Base-by-base conservation (phyloP, 2,329 filamentous ascomycete genomes). In the Pseudogymnoascus sp. region DNA sequence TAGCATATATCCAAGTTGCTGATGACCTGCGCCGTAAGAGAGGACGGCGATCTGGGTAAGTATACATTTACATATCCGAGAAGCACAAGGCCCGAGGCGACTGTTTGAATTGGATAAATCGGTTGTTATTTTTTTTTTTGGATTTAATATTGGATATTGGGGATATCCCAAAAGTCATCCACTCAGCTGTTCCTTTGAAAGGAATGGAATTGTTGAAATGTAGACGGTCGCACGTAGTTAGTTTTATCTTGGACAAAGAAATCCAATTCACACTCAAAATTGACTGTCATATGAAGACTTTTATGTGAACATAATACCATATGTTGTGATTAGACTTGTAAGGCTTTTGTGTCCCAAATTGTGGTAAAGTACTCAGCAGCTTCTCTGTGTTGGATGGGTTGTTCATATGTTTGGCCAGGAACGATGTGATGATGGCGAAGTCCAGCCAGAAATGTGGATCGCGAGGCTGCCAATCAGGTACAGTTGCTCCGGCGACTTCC, bases 361-460 rank as follows among this genome's bases (percentile, higher is more conserved):
- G n/a, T 53, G 44, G 12, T 16, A 12, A 56, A 33, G 25, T 33
- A 31, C 4, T 16, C 16, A 14, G 10, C 50, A 56, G 21, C 28
- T 56, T 56, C 28, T 21, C 47, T n/a, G 12, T 31, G n/a, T 12
- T 56, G 47, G 14, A 31, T 21, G 21, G 23, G 47, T 16, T 33
- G 18, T 31, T 28, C n/a, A 53, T 31, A 31, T 53, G 10, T 31
- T 56, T 56, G 28, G 47, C n/a, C n/a, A 31, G 47, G 14, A 12
- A 56, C 50, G 28, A 56, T 56, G 28, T 28, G 50, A 56, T 56
- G 50, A 56, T 16, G 50, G 28, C 28, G 2, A 33, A 33, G 50
- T 21, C 50, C 50, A 56, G 50, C 50, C 28, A 35, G n/a, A 56
- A 56, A 56, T 56, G 50, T 56, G 50, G 50, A 56, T 56, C 50